Evolutionary conservation across 169 alveolate genomes (phyloP).

Genomic region (Perkinsus marinus): DNA sequence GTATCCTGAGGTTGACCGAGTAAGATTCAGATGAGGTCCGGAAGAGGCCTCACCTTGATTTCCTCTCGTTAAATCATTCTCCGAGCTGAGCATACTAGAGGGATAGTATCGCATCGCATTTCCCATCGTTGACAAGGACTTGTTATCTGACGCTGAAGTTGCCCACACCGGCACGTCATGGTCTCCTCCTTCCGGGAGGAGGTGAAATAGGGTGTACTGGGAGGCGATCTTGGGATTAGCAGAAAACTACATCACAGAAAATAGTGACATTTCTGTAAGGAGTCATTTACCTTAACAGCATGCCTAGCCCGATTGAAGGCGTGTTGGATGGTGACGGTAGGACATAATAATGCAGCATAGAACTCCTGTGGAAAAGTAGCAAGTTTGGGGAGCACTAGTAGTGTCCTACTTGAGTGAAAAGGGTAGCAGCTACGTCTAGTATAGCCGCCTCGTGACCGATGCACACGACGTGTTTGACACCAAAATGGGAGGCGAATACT

Average conservation of each 20-base stretch:
- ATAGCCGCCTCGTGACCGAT: not conserved
- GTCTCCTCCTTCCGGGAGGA: not conserved
- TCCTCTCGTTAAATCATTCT: not conserved
- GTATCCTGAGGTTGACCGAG: not conserved
- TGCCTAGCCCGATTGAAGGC: not conserved
- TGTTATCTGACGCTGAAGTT: not conserved
- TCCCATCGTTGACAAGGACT: not conserved
- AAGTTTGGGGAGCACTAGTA: not conserved
- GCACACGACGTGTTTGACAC: not conserved
- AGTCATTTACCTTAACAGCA: not conserved
- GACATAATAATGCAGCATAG: not conserved
- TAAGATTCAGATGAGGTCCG: too few relatives aligned
- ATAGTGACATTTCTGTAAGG: not conserved
- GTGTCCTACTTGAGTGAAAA: not conserved
- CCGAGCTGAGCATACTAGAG: not conserved
- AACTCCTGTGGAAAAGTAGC: too few relatives aligned
- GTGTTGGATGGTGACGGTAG: not conserved
- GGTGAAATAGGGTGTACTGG: not conserved
- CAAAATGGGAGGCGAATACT: not conserved
- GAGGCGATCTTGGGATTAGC: not conserved
- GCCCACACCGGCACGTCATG: not conserved
- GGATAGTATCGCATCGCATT: not conserved
- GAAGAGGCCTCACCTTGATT: not conserved
- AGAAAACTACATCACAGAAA: not conserved
- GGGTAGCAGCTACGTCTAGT: not conserved